Base-by-base conservation (phyloP, 345 rosid species). In the Stellera chamaejasme region DNA sequence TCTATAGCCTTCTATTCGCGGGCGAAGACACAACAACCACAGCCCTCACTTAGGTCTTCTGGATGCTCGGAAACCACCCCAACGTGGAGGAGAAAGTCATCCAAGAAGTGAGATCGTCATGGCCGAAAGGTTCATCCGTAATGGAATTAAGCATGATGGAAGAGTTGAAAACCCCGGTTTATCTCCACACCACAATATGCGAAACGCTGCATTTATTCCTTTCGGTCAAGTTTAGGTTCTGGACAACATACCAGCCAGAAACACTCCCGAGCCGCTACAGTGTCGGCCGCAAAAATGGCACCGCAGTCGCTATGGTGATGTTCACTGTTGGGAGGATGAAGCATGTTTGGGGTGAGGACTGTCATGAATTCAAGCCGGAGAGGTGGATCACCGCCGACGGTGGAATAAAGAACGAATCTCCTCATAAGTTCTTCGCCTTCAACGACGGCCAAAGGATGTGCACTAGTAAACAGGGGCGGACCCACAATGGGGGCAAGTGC, bases 201-300 rank as follows among this genome's bases (percentile, higher is more conserved):
- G 80, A 68, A 56, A 50, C 80, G 44, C 11, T 75, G 27, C 56
- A 72, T 41, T 67, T 75, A 1, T 75, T 57, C 53, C 71, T 77
- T 10, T 66, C 80, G n/a, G 66, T 66, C 10, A 71, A 69, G 0
- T 47, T 75, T 10, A 61, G 68, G 12, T 50, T 62, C 10, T 62
- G 65, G 57, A 56, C 66, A 45, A 56, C 74, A 0, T 27, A 51
- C 10, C 55, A 55, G 46, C 25, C 58, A 6, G 79, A 75, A 52
- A 66, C 65, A 19, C 79, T 75, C 19, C 76, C 79, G 15, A 75
- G 77, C 32, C 71, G 76, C 32, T 76, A 75, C 47, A 53, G 49
- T 47, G 69, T 75, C 0, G 54, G 62, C 27, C 25, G 19, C 27
- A 66, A 56, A 2, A 77, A 77, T 54, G 59, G 59, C 2, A 66